Evolutionary conservation across 106 monocot genomes (phyloP), one percentile per base, ranked within the genome.

Genomic region (Alisma plantagoaquatica): DNA sequence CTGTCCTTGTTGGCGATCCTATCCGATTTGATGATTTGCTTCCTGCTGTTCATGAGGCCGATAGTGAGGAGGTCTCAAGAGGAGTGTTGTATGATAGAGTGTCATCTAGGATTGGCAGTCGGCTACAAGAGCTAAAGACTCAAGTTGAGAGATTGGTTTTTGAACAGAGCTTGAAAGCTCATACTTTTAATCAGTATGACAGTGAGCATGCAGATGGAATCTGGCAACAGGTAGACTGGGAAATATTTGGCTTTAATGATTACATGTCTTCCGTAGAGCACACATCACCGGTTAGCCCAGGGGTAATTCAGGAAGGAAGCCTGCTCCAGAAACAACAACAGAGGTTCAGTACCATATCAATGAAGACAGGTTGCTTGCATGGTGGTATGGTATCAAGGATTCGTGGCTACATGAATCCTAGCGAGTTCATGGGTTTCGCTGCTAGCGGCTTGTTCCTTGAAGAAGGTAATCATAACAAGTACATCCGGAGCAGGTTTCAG

Each of bases 221-320:
- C 29, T 82, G 78, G 82, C 78, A 82, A 43, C 81, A 83, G 48
- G 78, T 82, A 3, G 92, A 92, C 47, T 92, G 92, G 92, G 92
- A 86, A 57, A 73, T 78, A 55, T 86, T 92, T 41, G 82, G 92
- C 47, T 76, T 86, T 41, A 78, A 43, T 51, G 68, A n/a, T n/a
- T n/a, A 31, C 12, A 2, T 77, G 61, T 31, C 35, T 9, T 56
- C 64, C 17, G 50, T 56, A 15, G 65, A 71, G 6, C 73, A 67
- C 1, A 33, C 19, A 3, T 26, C 46, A 29, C 2, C 14, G 29
- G 10, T 10, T 18, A 67, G 33, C 35, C 62, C 27, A 48, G 2
- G 38, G 1, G 23, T 29, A 9, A 20, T n/a, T 1, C 31, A 31
- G n/a, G 46, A 48, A 49, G 30, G 52, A n/a, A 48, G 21, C 29